Conservation (phyloP, 2,329 filamentous ascomycete genomes). For the Pleurostoma richardsiae region DNA sequence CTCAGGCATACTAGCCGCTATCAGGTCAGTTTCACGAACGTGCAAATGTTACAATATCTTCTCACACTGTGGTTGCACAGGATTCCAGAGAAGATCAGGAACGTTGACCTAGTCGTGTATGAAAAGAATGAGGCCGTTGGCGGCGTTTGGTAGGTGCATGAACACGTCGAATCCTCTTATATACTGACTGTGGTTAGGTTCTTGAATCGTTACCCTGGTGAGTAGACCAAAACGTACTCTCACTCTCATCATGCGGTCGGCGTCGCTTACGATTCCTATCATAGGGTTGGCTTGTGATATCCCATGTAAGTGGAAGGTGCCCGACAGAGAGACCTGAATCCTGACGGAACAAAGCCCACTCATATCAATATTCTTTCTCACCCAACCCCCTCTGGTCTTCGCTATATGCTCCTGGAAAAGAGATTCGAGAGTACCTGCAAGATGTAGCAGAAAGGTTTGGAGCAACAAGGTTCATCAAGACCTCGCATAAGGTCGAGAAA, state of each 20-base stretch:
- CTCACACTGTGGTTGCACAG: slow-evolving; percentile 7
- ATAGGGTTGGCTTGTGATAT: slow-evolving; percentile 27
- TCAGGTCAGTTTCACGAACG: slow-evolving; percentile 13
- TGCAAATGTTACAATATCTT: neutral
- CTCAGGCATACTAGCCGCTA: slow-evolving; percentile 15
- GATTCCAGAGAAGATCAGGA: slow-evolving; percentile 25
- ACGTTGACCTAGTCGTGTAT: slow-evolving; percentile 26
- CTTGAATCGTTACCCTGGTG: slow-evolving; percentile 26
- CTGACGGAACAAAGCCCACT: slow-evolving; percentile 30
- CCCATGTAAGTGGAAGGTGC: slow-evolving; percentile 19
- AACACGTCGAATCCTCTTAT: neutral
- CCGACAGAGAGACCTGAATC: no score
- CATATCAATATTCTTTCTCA: slow-evolving; percentile 51
- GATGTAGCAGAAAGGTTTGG: slow-evolving; percentile 40
- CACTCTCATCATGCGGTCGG: no score
- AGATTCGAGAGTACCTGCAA: slow-evolving; percentile 45
- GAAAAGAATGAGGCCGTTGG: slow-evolving; percentile 27
- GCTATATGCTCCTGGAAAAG: slow-evolving; percentile 41
- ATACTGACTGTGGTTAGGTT: slow-evolving; percentile 12
- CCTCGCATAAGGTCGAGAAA: slow-evolving; percentile 31
- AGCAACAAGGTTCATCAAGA: slow-evolving; percentile 39
- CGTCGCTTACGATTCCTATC: neutral
- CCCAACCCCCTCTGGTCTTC: slow-evolving; percentile 50
- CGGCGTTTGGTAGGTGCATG: slow-evolving; percentile 23
- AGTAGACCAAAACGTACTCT: neutral